phyloP scores from a whole-genome alignment of 2,329 filamentous ascomycete species.

The Exophiala sp. region DNA sequence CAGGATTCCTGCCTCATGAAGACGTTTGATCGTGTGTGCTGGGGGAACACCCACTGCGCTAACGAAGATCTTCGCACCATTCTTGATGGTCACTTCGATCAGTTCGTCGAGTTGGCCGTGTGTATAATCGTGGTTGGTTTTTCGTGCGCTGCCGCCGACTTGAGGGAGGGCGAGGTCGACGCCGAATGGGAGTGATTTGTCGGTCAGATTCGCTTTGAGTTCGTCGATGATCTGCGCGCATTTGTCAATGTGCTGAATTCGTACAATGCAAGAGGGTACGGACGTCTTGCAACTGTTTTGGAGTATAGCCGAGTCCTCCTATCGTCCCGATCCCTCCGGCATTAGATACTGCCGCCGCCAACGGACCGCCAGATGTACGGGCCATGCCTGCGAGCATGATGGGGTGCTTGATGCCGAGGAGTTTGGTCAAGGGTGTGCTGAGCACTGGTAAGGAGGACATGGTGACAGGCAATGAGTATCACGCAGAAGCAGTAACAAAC shows the following conservation, averaged over 20 bases:
- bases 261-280: not conserved
- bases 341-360: conserved; percentile 84
- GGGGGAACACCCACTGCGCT: conserved; percentile 86
- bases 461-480: not conserved
- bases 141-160: conserved; percentile 75
- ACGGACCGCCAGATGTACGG: conserved; percentile 69
- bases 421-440: conserved; percentile 70
- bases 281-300: conserved; percentile 64
- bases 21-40: conserved; percentile 63
- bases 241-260: conserved; percentile 38
- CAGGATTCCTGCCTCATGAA: conserved; percentile 76
- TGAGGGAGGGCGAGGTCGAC: conserved; percentile 90
- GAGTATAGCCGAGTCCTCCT: conserved; percentile 64
- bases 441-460: conserved; percentile 48
- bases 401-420: conserved; percentile 82
- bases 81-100: conserved; percentile 79
- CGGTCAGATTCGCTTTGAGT: conserved; percentile 69
- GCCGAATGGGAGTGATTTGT: conserved; percentile 74
- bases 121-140: conserved; percentile 96
- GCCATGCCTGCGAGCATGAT: conserved; percentile 95
- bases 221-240: conserved; percentile 75
- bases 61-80: conserved; percentile 82
- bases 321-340: conserved; percentile 73
- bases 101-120: conserved; percentile 82
- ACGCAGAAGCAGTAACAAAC: not conserved